These are phyloP conservation scores for Epichloe amarillans DNA, from an alignment of 2,329 filamentous ascomycete species.

Conservation along the genomic window DNA sequence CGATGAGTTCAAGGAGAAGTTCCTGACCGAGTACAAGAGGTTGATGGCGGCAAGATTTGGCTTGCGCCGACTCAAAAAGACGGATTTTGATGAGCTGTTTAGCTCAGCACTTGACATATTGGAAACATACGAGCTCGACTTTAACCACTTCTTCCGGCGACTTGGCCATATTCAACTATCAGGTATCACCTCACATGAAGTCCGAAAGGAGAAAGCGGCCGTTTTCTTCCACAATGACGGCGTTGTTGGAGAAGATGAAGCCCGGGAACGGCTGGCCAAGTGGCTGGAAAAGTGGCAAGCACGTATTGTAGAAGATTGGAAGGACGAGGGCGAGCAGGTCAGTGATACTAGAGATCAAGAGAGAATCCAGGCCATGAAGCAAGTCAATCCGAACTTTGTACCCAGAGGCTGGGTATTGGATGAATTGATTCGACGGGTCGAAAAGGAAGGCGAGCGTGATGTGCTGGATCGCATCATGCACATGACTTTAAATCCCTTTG, in stretches of 20 bases:
- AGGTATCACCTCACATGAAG: conserved; percentile 51
- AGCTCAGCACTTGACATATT: conserved; percentile 72
- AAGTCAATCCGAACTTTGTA: conserved; percentile 84
- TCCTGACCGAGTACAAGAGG: conserved; percentile 77
- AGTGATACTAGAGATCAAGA: conserved; percentile 39
- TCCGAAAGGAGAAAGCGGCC: conserved; percentile 47
- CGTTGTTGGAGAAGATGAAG: conserved; percentile 46
- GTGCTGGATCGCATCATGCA: conserved; percentile 68
- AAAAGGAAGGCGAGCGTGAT: conserved; percentile 69
- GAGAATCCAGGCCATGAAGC: conserved; percentile 62
- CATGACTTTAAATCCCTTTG: conserved; percentile 72
- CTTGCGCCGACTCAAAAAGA: conserved; percentile 51
- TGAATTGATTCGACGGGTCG: conserved; percentile 79
- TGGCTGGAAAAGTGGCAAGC: conserved; percentile 75
- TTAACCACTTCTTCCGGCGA: conserved; percentile 84
- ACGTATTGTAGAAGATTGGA: conserved; percentile 67
- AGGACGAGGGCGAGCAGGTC: conserved; percentile 27
- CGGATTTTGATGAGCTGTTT: conserved; percentile 70
- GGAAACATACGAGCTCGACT: conserved; percentile 75
- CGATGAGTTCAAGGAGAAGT: conserved; percentile 80
- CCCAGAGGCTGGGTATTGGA: conserved; percentile 87
- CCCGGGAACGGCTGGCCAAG: conserved; percentile 50
- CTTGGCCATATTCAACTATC: conserved; percentile 50
- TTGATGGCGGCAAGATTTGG: conserved; percentile 74
- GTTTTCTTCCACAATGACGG: conserved; percentile 74